A percentile compares a stretch with the other conserved stretches of the same genome.
These are phyloP conservation scores for Avena atlantica DNA, from an alignment of 176 grass and related monocot genomes.

Conservation along the genomic window DNA sequence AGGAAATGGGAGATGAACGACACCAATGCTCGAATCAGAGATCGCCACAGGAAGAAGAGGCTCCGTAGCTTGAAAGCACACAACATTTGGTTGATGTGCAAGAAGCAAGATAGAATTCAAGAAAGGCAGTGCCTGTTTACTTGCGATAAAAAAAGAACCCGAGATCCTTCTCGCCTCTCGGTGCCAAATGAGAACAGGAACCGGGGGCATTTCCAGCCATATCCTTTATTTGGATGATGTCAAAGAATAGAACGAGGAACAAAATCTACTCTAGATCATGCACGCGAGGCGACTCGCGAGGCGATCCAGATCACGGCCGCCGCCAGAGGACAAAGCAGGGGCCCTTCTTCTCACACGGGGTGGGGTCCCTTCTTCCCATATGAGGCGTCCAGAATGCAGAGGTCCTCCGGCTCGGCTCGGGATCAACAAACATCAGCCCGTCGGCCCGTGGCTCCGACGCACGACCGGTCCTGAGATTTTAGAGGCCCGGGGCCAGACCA, in stretches of 20 bases:
- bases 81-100: conserved; percentile 30
- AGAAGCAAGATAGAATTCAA: neutral
- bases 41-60: conserved; percentile 42
- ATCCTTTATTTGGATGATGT: conserved; percentile 46
- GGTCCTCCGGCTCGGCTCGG: too few relatives aligned
- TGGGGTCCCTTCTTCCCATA: too few relatives aligned
- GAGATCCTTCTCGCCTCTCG: too few relatives aligned
- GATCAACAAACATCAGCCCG: too few relatives aligned
- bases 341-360: too few relatives aligned
- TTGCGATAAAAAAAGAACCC: neutral
- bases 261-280: neutral
- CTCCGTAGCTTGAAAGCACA: conserved; percentile 46
- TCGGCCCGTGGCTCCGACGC: too few relatives aligned
- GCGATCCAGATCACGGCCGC: too few relatives aligned
- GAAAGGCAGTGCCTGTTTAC: neutral
- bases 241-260: conserved; percentile 19
- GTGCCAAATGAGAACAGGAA: neutral
- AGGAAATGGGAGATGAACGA: conserved; percentile 52
- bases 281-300: neutral
- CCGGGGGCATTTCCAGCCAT: neutral
- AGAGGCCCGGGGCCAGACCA: too few relatives aligned
- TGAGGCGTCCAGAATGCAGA: too few relatives aligned
- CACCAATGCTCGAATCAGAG: neutral
- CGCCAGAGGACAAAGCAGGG: too few relatives aligned
- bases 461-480: too few relatives aligned